Evolutionary conservation across 371 early-diverging fungal species (phyloP).

Genomic region (Dinochytrium kinnereticum): DNA sequence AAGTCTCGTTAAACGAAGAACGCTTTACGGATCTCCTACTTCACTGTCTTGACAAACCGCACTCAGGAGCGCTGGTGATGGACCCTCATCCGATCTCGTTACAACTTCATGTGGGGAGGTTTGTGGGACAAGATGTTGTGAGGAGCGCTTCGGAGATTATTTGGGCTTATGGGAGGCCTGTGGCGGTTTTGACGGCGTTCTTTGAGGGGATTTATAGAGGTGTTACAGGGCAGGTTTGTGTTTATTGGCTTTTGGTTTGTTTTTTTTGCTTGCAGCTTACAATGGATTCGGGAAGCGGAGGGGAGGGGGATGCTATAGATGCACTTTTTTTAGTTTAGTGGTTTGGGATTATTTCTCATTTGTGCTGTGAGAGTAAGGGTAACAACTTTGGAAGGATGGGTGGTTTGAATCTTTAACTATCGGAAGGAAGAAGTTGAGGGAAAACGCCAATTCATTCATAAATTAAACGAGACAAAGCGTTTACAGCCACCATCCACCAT

Average conservation of each 20-base stretch:
- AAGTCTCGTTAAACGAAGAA: constrained; percentile 29
- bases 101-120: constrained; percentile 32
- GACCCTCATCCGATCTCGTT: constrained; percentile 21
- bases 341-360: neutral
- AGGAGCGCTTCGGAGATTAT: constrained; percentile 24
- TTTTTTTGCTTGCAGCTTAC: too few species aligned
- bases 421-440: too few species aligned
- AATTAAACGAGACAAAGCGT: too few species aligned
- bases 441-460: too few species aligned
- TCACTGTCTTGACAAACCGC: constrained; percentile 25
- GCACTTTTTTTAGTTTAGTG: neutral
- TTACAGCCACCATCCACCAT: too few species aligned
- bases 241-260: too few species aligned
- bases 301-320: too few species aligned
- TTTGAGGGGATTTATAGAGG: constrained; percentile 27
- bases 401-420: too few species aligned
- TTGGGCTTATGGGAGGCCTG: constrained; percentile 32
- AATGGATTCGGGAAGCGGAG: too few species aligned
- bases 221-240: neutral
- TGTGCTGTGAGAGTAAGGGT: too few species aligned
- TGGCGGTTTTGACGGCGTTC: constrained; percentile 23
- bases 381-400: too few species aligned
- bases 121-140: constrained; percentile 26
- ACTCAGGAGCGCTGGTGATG: neutral
- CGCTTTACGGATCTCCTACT: constrained; percentile 23